Percentiles rank a stretch among this genome's conserved stretches.
Conservation (phyloP, 1,139 yeast species). For the Yamadazyma sp. region DNA sequence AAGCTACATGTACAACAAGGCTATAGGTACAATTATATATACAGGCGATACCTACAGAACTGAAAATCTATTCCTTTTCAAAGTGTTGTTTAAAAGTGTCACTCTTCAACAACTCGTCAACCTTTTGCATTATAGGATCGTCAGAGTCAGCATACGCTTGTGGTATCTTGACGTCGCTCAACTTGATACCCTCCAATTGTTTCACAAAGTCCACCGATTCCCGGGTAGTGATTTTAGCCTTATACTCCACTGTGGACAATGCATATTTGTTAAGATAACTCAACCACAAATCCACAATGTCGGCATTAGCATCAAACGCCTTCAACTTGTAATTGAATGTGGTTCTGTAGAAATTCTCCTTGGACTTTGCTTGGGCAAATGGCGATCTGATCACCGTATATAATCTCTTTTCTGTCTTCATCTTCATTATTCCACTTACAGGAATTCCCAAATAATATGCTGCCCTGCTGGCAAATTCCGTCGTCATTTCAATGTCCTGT, state of each 20-base stretch:
- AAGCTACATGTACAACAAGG: too few relatives aligned
- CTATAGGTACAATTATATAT: too few relatives aligned
- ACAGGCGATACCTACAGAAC: too few relatives aligned
- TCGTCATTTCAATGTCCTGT: slow-evolving; percentile 68
- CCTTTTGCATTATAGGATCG: slow-evolving; percentile 71
- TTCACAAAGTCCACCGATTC: slow-evolving; percentile 51
- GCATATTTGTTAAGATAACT: slow-evolving; percentile 78
- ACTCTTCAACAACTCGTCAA: slow-evolving; percentile 62
- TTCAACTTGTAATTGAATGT: slow-evolving; percentile 74
- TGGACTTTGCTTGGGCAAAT: slow-evolving; percentile 90
- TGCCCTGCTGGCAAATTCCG: slow-evolving; percentile 85
- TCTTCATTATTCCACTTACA: slow-evolving; percentile 53
- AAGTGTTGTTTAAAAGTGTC: slow-evolving; percentile 53
- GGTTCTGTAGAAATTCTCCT: slow-evolving; percentile 89
- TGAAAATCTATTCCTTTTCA: slow-evolving; percentile 9
- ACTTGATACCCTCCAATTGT: slow-evolving; percentile 30
- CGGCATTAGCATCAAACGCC: slow-evolving; percentile 85
- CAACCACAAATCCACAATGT: slow-evolving; percentile 79
- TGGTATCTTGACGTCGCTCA: slow-evolving; percentile 32
- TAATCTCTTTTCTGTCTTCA: slow-evolving; percentile 66
- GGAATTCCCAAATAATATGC: slow-evolving; percentile 91
- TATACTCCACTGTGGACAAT: slow-evolving; percentile 78
- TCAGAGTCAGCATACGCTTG: slow-evolving; percentile 38
- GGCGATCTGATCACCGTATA: slow-evolving; percentile 96
- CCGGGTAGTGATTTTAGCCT: slow-evolving; percentile 64